Base-by-base conservation (phyloP, 208 protist species). In the Leishmania gerbilli region DNA sequence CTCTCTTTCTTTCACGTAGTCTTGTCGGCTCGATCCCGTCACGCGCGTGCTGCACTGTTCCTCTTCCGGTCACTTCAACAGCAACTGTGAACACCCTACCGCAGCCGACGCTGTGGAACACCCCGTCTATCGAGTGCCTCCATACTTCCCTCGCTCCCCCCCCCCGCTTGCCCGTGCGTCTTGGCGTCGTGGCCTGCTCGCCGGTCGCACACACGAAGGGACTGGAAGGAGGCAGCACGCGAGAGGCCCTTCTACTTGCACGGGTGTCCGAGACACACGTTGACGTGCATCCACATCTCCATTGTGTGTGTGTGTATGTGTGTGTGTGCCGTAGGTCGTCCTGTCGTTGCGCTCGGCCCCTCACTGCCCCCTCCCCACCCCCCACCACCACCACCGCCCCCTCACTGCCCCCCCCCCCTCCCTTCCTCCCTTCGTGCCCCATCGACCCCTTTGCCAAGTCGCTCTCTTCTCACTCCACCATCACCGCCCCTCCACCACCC, bases 51-150 rank as follows among this genome's bases (percentile, higher is more conserved):
- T 67, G 5, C 56, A 34, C 34, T 64, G 53, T 34, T 80, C 49
- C 40, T 71, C n/a, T 24, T 79, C 81, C 58, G 34, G 58, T 40
- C 13, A 79, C 76, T 15, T 64, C 58, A 64, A 13, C 27, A 64
- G 11, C 27, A 64, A 15, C 58, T 27, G 9, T 9, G 8, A 64
- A 15, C 51, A 55, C 17, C 3, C 9, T 9, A n/a, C 58, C 27
- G 58, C 58, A 64, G 21, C 27, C 27, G 21, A n/a, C 21, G 21
- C 58, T 27, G 27, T 64, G 58, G 27, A n/a, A 13, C 27, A 64
- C 65, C 34, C 76, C 60, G 31, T 60, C 58, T 75, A 49, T 64
- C 79, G 40, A 67, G 17, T 67, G 15, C 47, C 79, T 74, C 8
- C 37, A 55, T 60, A 27, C 60, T 42, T 75, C 19, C 58, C 21